Base-by-base conservation (phyloP, 441 rosid genomes). In the Corymbia citriodora region DNA sequence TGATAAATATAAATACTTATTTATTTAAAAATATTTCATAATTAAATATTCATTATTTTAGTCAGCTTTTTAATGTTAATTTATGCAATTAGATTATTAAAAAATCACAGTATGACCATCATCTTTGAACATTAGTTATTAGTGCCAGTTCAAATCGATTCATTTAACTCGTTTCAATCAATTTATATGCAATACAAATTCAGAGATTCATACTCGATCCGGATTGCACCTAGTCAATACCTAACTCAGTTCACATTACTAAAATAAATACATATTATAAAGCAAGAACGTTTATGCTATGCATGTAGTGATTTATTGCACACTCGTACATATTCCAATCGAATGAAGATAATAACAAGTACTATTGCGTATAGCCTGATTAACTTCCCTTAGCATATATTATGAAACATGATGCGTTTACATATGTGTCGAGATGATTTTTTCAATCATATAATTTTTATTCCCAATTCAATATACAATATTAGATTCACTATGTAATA, bases 81-180 rank as follows among this genome's bases (percentile, higher is more conserved):
- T 25, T 27, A 61, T 1, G 16, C 11, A 2, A 27, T 61, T 61
- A 61, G 7, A 61, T 61, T 61, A 61, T 61, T 61, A 61, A 61
- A 61, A 61, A 55, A 40, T 53, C 17, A 53, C 10, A 53, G 15
- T 53, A 53, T 11, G 65, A 6, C 65, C 65, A 25, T 11, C 12
- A 25, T 11, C 12, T 59, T 0, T 10, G 8, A 27, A 59, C 31
- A 27, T 59, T 61, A 61, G 27, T 27, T 27, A 63, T 29, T 63
- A 63, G 9, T 63, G 6, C 9, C 0, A 0, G 3, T 8, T 3
- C 70, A 29, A 29, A 63, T 63, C 0, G 9, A 63, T 13, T 8
- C 2, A 63, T 63, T 12, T 63, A 13, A 29, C 14, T 0, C 1
- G 0, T 61, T 6, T 61, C 1, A 2, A 27, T 10, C 31, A 27